phyloP scores from a whole-genome alignment of 129 eudicot species.

The Flaveria trinervia region DNA sequence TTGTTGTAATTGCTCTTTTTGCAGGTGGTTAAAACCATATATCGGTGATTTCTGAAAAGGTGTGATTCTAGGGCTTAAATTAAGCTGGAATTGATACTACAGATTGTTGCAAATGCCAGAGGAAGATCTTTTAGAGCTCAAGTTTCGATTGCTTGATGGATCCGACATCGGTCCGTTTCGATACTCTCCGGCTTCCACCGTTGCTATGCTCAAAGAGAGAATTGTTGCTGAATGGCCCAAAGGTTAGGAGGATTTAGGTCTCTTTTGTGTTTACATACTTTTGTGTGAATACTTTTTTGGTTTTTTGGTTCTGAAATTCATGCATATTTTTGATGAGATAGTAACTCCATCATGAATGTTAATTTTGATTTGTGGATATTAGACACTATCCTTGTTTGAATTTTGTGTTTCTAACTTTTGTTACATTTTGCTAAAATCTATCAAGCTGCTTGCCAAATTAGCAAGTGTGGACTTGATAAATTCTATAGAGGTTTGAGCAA shows the following conservation, averaged over 20 bases:
- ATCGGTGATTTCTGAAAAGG: slow-evolving; percentile 5
- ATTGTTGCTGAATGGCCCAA: slow-evolving; percentile 94
- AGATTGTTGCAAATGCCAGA: slow-evolving; percentile 73
- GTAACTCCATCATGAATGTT: not conserved
- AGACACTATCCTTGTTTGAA: not conserved
- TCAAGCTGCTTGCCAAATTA: not conserved
- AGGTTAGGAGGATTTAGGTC: slow-evolving; percentile 48
- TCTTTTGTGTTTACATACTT: not conserved
- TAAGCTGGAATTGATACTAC: not conserved
- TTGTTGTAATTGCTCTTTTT: slow-evolving; percentile 2
- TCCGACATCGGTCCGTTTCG: slow-evolving; percentile 88
- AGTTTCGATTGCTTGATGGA: slow-evolving; percentile 88
- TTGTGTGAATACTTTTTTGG: not conserved
- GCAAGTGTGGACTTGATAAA: slow-evolving; percentile 1
- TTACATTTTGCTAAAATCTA: slow-evolving; percentile 7
- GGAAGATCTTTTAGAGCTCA: slow-evolving; percentile 82
- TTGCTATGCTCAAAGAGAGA: slow-evolving; percentile 78
- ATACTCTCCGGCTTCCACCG: slow-evolving; percentile 85
- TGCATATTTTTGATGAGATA: slow-evolving; percentile 7
- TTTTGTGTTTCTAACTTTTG: not conserved
- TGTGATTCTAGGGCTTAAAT: slow-evolving; percentile 25
- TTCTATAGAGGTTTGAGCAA: not conserved
- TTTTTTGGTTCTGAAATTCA: slow-evolving; percentile 1
- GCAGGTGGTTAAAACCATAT: slow-evolving; percentile 18
- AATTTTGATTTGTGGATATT: not conserved